Base-by-base conservation (phyloP, 805 yeast species). In the Tetrapisispora phaffii region DNA sequence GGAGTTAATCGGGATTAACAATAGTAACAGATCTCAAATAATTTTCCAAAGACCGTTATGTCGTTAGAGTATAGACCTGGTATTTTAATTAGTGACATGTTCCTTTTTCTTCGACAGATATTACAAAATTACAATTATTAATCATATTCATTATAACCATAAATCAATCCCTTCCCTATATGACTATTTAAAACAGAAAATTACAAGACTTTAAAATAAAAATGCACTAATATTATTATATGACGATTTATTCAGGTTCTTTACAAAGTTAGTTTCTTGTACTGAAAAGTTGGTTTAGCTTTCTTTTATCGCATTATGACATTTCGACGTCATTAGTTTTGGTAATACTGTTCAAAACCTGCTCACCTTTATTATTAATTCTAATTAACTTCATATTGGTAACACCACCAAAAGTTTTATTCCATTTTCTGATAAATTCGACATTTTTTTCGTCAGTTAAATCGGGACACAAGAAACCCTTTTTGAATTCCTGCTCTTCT, bases 391-490 rank as follows among this genome's bases (percentile, higher is more conserved):
- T 78, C 56, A 87, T 69, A 17, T 75, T 72, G 34, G 82, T 79
- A 43, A 81, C 65, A 17, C 93, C 87, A 39, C 96, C 96, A 55
- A 76, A 69, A 10, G 85, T 78, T 23, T 93, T 89, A 55, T 84
- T 82, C 97, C 97, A 90, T 5, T 66, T 63, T 57, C 80, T 73
- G 51, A 90, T 65, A 31, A 70, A 66, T 33, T 69, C 66, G 2
- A 86, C 90, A 4, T 79, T 81, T 8, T 65, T 70, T 33, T 62
- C 65, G 52, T 80, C 80, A 3, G 79, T 68, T 49, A 90, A 62
- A 61, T 87, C 88, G 1, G 96, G 96, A 4, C 82, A 70, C 40
- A 71, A 67, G 51, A 73, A 76, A 0, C 98, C 98, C 0, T 85
- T 72, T 19, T 65, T 69, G 55, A 75, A 87, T 46, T 82, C 77